These are phyloP conservation scores for Syzygium syzygioides DNA, from an alignment of 441 rosid species.

Conservation along the genomic window DNA sequence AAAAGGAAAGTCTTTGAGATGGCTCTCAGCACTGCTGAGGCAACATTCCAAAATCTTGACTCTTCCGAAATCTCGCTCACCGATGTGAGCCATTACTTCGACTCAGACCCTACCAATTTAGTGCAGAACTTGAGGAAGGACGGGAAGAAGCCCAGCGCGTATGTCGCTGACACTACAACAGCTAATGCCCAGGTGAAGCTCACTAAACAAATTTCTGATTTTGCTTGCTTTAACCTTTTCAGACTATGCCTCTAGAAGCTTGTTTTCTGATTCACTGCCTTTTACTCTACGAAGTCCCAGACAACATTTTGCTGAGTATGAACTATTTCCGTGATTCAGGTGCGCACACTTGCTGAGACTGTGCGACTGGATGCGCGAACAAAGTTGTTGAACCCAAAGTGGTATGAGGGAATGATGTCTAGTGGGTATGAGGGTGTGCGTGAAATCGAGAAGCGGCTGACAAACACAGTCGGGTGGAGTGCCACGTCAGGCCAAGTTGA, in stretches of 20 bases:
- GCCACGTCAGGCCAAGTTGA: constrained; percentile 99
- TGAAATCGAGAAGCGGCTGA: constrained; percentile 92
- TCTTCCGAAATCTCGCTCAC: constrained; percentile 96
- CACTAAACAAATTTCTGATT: background rate
- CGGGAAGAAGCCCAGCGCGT: constrained; percentile 85
- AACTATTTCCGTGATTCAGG: constrained; percentile 29
- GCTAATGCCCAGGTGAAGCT: constrained; percentile 82
- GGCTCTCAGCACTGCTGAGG: constrained; percentile 95
- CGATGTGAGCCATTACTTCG: constrained; percentile 97
- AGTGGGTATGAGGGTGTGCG: constrained; percentile 96
- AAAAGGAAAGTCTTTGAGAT: constrained; percentile 86
- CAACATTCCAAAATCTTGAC: constrained; percentile 97
- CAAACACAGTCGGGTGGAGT: constrained; percentile 98
- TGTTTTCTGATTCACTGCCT: background rate
- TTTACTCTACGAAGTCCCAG: background rate
- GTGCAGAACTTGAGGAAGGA: constrained; percentile 93
- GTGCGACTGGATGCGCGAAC: constrained; percentile 92
- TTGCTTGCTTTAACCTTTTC: background rate
- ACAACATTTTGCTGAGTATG: constrained; percentile 1
- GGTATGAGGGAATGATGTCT: constrained; percentile 99
- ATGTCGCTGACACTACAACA: constrained; percentile 94
- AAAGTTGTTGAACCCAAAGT: constrained; percentile 90
- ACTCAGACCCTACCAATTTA: constrained; percentile 92
- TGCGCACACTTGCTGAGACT: constrained; percentile 84
- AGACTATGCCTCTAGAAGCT: background rate